These are phyloP conservation scores for Trichocomaceae sp. DNA, from an alignment of 2,329 filamentous ascomycete genomes.

Conservation along the genomic window DNA sequence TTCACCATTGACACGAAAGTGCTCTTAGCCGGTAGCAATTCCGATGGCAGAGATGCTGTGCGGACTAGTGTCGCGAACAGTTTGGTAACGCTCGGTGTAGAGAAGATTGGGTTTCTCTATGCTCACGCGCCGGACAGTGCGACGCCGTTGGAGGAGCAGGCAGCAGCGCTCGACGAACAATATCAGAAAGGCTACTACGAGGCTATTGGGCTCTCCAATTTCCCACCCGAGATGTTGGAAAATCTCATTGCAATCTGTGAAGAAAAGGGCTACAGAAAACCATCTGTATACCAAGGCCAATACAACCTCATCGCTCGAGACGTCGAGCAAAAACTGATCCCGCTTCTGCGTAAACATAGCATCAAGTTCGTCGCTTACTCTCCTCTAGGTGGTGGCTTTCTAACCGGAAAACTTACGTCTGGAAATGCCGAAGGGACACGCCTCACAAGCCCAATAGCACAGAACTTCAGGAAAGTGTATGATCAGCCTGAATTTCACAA, in stretches of 20 bases:
- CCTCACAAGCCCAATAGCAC: conserved; percentile 16
- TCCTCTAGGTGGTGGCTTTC: conserved; percentile 29
- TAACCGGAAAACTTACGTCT: conserved; percentile 28
- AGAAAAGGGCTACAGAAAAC: conserved; percentile 30
- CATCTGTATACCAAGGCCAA: conserved; percentile 36
- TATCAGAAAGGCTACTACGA: conserved; percentile 15
- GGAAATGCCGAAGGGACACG: conserved; percentile 23
- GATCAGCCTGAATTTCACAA: neutral
- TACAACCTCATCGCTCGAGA: conserved; percentile 35
- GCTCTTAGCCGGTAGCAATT: neutral
- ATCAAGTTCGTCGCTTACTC: conserved; percentile 24
- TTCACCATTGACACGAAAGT: conserved; percentile 35
- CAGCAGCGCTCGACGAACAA: conserved; percentile 24
- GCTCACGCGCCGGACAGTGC: conserved; percentile 30
- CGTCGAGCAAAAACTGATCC: conserved; percentile 31
- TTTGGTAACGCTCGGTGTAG: conserved; percentile 13
- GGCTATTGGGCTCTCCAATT: conserved; percentile 35
- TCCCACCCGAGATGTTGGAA: conserved; percentile 24
- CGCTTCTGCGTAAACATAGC: conserved; percentile 28
- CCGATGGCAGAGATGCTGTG: conserved; percentile 17
- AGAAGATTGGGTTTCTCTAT: conserved; percentile 22
- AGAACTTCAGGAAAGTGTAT: neutral
- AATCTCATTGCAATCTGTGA: conserved; percentile 30
- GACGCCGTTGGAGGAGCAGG: conserved; percentile 33
- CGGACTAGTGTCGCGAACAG: conserved; percentile 23